These are phyloP conservation scores for Jacaranda mimosifolia DNA, from an alignment of 257 asterid species.

Conservation along the genomic window DNA sequence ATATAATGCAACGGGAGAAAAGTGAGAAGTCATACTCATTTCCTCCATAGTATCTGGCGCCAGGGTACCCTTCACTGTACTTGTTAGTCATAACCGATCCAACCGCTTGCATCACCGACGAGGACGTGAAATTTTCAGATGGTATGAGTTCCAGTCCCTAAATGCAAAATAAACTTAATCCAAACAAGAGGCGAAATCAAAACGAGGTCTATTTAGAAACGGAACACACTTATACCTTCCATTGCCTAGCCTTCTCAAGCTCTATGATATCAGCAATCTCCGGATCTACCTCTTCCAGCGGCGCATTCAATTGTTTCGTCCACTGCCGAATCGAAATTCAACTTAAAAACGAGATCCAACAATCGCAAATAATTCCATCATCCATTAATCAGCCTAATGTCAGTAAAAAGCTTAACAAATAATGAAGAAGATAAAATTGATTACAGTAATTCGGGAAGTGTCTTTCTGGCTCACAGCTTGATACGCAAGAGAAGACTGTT, in stretches of 20 bases:
- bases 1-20: neutral
- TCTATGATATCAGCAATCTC: conserved; percentile 88
- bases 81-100: conserved; percentile 97
- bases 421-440: neutral
- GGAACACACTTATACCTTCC: conserved; percentile 68
- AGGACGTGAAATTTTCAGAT: conserved; percentile 92
- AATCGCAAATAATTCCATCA: neutral
- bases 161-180: conserved; percentile 29
- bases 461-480: conserved; percentile 59
- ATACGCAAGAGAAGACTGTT: conserved; percentile 73
- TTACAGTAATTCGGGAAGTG: conserved; percentile 68
- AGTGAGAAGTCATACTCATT: conserved; percentile 71
- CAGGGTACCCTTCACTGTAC: conserved; percentile 98
- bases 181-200: neutral
- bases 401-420: neutral
- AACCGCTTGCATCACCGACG: conserved; percentile 96
- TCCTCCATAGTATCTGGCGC: conserved; percentile 98
- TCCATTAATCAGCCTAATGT: neutral
- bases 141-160: conserved; percentile 95
- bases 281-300: conserved; percentile 84
- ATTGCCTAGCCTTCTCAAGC: conserved; percentile 95
- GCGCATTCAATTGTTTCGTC: conserved; percentile 82
- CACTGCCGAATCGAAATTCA: conserved; percentile 57
- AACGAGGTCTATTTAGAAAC: neutral
- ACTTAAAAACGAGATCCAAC: conserved; percentile 46